These are phyloP conservation scores for Kentomonas sorsogonicus DNA, from an alignment of 208 protist species.

Conservation along the genomic window DNA sequence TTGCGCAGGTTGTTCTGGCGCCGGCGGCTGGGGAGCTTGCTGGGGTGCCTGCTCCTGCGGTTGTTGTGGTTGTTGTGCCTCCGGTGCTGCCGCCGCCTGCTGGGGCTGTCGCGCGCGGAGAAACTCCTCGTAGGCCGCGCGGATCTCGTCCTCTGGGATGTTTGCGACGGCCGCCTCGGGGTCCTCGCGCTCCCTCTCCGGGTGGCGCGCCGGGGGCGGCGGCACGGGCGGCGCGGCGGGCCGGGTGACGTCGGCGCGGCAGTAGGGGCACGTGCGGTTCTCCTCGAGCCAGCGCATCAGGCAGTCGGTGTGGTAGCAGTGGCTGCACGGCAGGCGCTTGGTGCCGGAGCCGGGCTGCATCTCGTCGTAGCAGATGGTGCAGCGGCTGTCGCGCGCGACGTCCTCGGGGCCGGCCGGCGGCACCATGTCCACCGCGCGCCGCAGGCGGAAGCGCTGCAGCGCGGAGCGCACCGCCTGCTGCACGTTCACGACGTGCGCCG, in stretches of 20 bases:
- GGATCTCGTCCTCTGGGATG: conserved; percentile 18
- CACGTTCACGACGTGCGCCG: conserved; percentile 27
- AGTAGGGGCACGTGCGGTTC: conserved; percentile 82
- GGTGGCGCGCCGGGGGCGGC: not conserved
- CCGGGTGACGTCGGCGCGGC: conserved; percentile 41
- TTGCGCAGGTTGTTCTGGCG: no score
- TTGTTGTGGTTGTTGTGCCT: no score
- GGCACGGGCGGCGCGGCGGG: conserved; percentile 1
- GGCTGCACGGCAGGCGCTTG: conserved; percentile 72
- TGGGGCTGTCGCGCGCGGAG: not conserved
- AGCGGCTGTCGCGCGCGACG: conserved; percentile 49
- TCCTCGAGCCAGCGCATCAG: conserved; percentile 72
- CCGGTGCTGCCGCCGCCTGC: not conserved
- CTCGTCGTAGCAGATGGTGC: conserved; percentile 85
- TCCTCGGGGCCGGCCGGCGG: conserved; percentile 42
- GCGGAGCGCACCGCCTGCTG: conserved; percentile 33
- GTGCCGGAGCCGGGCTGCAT: conserved; percentile 36
- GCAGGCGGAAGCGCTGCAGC: no score
- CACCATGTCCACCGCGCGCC: conserved; percentile 22
- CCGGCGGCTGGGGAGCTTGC: not conserved
- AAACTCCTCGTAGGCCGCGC: conserved; percentile 28
- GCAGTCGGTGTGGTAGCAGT: conserved; percentile 81
- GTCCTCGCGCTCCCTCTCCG: not conserved
- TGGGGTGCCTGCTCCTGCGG: not conserved
- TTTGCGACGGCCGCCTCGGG: not conserved